phyloP scores from a whole-genome alignment of 2,329 filamentous ascomycete species.

The Fusarium coicis region DNA sequence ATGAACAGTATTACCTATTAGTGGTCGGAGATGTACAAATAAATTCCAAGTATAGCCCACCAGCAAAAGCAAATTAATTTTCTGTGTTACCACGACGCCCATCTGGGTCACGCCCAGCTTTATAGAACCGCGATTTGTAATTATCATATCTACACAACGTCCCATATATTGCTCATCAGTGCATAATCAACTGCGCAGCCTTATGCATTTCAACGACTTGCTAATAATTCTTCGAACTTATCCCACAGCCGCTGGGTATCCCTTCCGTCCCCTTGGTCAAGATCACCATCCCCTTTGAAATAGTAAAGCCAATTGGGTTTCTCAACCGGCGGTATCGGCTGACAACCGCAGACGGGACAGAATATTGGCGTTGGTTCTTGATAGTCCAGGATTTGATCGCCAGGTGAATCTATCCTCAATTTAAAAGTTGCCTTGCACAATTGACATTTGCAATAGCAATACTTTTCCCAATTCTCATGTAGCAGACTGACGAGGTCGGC shows the following conservation, averaged over 20 bases:
- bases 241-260: background rate
- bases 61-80: background rate
- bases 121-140: too few species aligned
- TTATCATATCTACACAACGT: rapidly evolving
- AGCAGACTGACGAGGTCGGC: background rate
- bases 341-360: background rate
- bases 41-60: background rate
- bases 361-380: background rate
- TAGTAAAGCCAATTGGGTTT: background rate
- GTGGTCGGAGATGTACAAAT: rapidly evolving
- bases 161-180: background rate
- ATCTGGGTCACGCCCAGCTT: background rate
- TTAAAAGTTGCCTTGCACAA: background rate
- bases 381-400: background rate
- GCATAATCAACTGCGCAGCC: background rate
- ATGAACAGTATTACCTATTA: rapidly evolving
- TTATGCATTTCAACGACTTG: background rate
- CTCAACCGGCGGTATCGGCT: background rate
- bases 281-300: background rate
- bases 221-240: background rate
- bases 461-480: background rate
- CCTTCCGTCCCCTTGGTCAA: background rate
- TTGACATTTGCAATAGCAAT: background rate
- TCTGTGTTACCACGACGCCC: too few species aligned
- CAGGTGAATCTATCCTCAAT: background rate